Percentiles rank a stretch among this genome's conserved stretches.
These are phyloP conservation scores for Inonotus obliquus DNA, from an alignment of 1,284 basidiomycete species.

Conservation along the genomic window DNA sequence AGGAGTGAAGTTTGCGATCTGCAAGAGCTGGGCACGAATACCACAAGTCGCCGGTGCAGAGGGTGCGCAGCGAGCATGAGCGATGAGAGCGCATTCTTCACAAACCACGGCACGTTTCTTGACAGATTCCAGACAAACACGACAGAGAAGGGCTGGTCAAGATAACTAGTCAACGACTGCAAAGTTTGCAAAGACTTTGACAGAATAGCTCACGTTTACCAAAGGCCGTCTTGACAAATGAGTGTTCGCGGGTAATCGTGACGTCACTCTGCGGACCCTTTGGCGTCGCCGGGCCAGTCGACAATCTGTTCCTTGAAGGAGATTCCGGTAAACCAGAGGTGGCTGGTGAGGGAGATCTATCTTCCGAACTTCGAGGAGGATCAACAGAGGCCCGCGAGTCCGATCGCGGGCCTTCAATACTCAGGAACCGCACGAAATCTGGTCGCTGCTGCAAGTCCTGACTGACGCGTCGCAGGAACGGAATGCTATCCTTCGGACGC, in stretches of 20 bases:
- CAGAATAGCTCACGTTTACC: conserved; percentile 67
- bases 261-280: conserved; percentile 38
- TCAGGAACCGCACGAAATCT: conserved; percentile 52
- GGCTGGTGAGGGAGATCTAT: conserved; percentile 25
- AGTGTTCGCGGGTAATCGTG: conserved; percentile 64
- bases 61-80: conserved; percentile 74
- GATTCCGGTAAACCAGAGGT: conserved; percentile 27
- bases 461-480: conserved; percentile 88
- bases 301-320: conserved; percentile 29
- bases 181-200: background rate
- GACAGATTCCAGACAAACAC: conserved; percentile 75
- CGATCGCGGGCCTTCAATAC: conserved; percentile 45
- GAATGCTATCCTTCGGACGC: conserved; percentile 89
- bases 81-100: conserved; percentile 84
- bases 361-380: conserved; percentile 14
- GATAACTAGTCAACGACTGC: conserved; percentile 1
- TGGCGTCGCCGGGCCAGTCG: conserved; percentile 36
- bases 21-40: conserved; percentile 67
- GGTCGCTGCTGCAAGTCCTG: conserved; percentile 68
- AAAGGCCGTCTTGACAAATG: conserved; percentile 89
- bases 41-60: conserved; percentile 81
- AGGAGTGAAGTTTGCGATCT: conserved; percentile 69
- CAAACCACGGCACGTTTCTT: conserved; percentile 89
- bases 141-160: conserved; percentile 74
- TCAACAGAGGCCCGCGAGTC: conserved; percentile 37